These are phyloP conservation scores for Arachnomyces sp. DNA, from an alignment of 2,329 filamentous ascomycete species.

Conservation along the genomic window DNA sequence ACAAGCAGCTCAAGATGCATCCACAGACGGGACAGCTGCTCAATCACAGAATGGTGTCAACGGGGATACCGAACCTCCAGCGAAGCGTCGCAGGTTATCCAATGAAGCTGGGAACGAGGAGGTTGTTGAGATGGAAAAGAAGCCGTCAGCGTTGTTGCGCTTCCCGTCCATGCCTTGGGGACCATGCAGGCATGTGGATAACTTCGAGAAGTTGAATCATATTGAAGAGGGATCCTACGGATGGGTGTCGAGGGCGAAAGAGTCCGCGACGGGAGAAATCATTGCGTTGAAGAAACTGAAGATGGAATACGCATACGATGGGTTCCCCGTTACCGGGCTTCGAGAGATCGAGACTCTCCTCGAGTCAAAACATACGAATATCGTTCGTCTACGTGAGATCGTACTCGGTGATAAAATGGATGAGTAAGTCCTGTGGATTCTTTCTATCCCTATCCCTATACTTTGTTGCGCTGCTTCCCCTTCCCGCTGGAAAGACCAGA, in stretches of 20 bases:
- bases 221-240: slow-evolving; percentile 98
- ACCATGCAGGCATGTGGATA: slow-evolving; percentile 68
- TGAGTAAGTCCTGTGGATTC: slow-evolving; percentile 40
- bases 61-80: slow-evolving; percentile 38
- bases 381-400: slow-evolving; percentile 75
- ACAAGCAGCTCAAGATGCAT: slow-evolving; percentile 20
- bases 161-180: slow-evolving; percentile 64
- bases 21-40: slow-evolving; percentile 2
- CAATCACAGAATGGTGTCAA: slow-evolving; percentile 15
- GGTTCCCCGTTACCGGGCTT: slow-evolving; percentile 84
- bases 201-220: slow-evolving; percentile 87
- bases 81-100: slow-evolving; percentile 57
- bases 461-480: neutral
- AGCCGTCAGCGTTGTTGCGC: slow-evolving; percentile 56
- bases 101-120: slow-evolving; percentile 31
- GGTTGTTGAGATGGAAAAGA: slow-evolving; percentile 21
- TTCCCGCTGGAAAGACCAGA: slow-evolving; percentile 30
- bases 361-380: slow-evolving; percentile 70
- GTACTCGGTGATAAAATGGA: slow-evolving; percentile 63
- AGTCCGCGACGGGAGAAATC: slow-evolving; percentile 65
- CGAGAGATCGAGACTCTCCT: slow-evolving; percentile 89
- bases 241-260: slow-evolving; percentile 78
- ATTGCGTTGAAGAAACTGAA: slow-evolving; percentile 94
- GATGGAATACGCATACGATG: slow-evolving; percentile 70
- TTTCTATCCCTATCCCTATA: neutral